A percentile compares a stretch with the other conserved stretches of the same genome.
Conservation (phyloP, 108 stramenopile genomes). For the Cyclostephanos invisitatus region DNA sequence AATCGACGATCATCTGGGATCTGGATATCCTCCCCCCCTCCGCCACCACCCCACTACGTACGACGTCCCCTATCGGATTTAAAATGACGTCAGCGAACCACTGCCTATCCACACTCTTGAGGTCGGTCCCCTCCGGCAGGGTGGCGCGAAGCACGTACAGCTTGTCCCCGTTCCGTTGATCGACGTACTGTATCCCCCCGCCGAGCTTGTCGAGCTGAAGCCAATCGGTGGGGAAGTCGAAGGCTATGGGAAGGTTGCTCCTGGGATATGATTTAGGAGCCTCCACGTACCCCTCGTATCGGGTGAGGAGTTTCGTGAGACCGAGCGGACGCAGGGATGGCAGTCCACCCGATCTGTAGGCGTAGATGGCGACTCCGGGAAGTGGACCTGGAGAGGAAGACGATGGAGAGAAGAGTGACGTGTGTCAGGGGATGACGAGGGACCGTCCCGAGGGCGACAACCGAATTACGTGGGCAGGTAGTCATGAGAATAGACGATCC, state of each 20-base stretch:
- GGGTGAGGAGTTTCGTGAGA: conserved; percentile 18
- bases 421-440: no score
- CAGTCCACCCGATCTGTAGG: conserved; percentile 25
- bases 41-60: conserved; percentile 56
- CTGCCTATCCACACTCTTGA: conserved; percentile 53
- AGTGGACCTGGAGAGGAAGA: not conserved
- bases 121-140: conserved; percentile 53
- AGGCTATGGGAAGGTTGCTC: conserved; percentile 19
- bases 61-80: conserved; percentile 60
- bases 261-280: conserved; percentile 14
- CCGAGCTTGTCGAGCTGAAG: conserved; percentile 66
- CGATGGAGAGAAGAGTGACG: not conserved
- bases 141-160: conserved; percentile 62
- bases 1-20: conserved; percentile 52
- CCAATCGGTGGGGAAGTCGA: conserved; percentile 80
- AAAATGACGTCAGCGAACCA: conserved; percentile 66
- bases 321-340: conserved; percentile 29
- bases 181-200: conserved; percentile 78
- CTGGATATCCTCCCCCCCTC: conserved; percentile 61
- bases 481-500: no score
- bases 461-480: no score
- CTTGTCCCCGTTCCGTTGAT: conserved; percentile 82
- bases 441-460: no score
- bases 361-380: conserved; percentile 21
- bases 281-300: conserved; percentile 34